Evolutionary conservation across 1,139 yeast genomes (phyloP), one percentile per base, ranked within the genome.

Genomic region (Candida mesenterica): DNA sequence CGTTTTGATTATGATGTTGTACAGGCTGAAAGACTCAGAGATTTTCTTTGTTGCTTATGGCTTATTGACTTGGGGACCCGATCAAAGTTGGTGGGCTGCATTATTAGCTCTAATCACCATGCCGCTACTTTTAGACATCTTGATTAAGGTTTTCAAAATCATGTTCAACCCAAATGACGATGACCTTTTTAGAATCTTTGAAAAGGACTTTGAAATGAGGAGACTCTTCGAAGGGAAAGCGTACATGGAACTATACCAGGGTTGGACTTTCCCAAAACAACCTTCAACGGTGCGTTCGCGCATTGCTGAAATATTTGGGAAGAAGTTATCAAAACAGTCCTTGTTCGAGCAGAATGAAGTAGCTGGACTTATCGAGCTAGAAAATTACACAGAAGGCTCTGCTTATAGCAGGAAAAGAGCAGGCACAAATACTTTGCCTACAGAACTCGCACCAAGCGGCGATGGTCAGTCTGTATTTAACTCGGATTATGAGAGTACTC

Each of bases 81-180:
- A 92, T 53, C 59, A 70, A 15, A 72, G 86, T 2, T 92, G 92
- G 79, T 92, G 98, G 98, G 85, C 89, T 1, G 60, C 86, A 0
- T 63, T 87, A 23, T 52, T 88, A 24, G 70, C 77, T 2, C 53
- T 82, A 10, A 58, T 71, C 4, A 65, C 77, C 0, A 61, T 85
- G 34, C 84, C 90, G 1, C 48, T 85, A 7, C 59, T 81, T 30
- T 63, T 85, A 45, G 97, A 92, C 53, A 59, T 86, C 19, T 55
- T 82, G 5, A 55, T 78, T 36, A 80, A 83, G 45, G 72, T 82
- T 1, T 52, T 79, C 31, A 73, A 79, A 42, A 68, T 70, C 22
- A 68, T 77, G 55, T 47, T 86, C 19, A 57, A 63, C 42, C 90
- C 95, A 0, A 76, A 74, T 2, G 96, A 90, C 50, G 80, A 88